Evolutionary conservation across 352 stramenopile genomes (phyloP).

Genomic region (Globisporangium spiculum): DNA sequence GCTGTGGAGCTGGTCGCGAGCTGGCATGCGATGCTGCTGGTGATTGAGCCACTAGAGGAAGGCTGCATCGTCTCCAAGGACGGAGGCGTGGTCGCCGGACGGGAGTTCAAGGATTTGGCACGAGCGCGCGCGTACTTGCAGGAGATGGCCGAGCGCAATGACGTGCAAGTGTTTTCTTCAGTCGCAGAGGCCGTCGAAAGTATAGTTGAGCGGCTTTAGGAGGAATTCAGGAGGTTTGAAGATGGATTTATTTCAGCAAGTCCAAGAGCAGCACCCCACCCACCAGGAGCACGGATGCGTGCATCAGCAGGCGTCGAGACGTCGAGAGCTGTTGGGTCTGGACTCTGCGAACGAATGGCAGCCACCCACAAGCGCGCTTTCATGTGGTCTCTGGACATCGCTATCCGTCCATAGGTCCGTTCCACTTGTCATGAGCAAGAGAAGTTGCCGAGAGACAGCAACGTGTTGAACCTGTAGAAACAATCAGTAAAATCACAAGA

Average conservation of each 20-base stretch:
- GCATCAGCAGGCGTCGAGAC: not conserved
- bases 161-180: slow-evolving; percentile 70
- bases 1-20: slow-evolving; percentile 75
- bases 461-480: not conserved
- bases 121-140: slow-evolving; percentile 74
- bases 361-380: not conserved
- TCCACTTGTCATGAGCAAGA: too few species aligned
- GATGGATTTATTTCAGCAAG: not conserved
- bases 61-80: slow-evolving; percentile 52
- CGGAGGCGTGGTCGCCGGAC: slow-evolving; percentile 38
- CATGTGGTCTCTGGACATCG: not conserved
- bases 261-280: not conserved
- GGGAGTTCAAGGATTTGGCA: slow-evolving; percentile 81
- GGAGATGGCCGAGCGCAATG: slow-evolving; percentile 83
- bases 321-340: not conserved
- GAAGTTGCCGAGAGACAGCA: not conserved
- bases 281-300: not conserved
- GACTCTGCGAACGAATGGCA: not conserved
- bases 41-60: slow-evolving; percentile 71
- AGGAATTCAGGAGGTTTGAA: not conserved
- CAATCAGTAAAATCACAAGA: not conserved
- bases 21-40: slow-evolving; percentile 66
- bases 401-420: not conserved
- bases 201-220: slow-evolving; percentile 58
- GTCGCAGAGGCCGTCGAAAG: slow-evolving; percentile 57